These are phyloP conservation scores for Cladosporium sp. DNA, from an alignment of 2,329 filamentous ascomycete genomes.

Conservation along the genomic window DNA sequence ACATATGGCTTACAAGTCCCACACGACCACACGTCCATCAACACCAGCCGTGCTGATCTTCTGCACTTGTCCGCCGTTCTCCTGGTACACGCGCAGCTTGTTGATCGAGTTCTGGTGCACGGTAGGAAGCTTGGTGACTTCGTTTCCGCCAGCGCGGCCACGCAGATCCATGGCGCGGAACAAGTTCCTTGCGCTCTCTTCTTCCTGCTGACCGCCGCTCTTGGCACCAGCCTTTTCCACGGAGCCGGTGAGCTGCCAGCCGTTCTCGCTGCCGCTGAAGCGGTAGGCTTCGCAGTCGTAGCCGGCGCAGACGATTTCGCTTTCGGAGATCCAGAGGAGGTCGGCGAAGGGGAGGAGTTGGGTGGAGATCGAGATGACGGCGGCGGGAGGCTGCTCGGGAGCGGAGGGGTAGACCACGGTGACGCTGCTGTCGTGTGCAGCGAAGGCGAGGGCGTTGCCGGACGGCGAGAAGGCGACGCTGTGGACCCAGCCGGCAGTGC, in stretches of 20 bases:
- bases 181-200: conserved; percentile 96
- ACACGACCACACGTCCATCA: conserved; percentile 50
- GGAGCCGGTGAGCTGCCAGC: conserved; percentile 82
- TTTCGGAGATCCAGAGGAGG: conserved; percentile 86
- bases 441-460: conserved; percentile 90
- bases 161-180: conserved; percentile 98
- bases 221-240: conserved; percentile 62
- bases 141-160: conserved; percentile 72
- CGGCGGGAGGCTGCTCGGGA: conserved; percentile 84
- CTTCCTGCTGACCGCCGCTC: conserved; percentile 57
- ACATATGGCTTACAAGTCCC: conserved; percentile 40
- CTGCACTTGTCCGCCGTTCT: conserved; percentile 55
- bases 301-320: conserved; percentile 91
- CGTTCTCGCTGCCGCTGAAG: conserved; percentile 73
- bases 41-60: conserved; percentile 73
- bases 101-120: conserved; percentile 96
- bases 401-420: conserved; percentile 93
- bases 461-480: conserved; percentile 89
- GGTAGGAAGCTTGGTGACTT: conserved; percentile 92
- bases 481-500: conserved; percentile 96
- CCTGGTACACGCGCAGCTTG: conserved; percentile 75
- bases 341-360: conserved; percentile 91
- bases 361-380: conserved; percentile 86
- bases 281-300: conserved; percentile 88
- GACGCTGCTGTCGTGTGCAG: conserved; percentile 92